Base-by-base conservation (phyloP, 2,329 filamentous ascomycete genomes). In the Colletotrichum gigasporum region DNA sequence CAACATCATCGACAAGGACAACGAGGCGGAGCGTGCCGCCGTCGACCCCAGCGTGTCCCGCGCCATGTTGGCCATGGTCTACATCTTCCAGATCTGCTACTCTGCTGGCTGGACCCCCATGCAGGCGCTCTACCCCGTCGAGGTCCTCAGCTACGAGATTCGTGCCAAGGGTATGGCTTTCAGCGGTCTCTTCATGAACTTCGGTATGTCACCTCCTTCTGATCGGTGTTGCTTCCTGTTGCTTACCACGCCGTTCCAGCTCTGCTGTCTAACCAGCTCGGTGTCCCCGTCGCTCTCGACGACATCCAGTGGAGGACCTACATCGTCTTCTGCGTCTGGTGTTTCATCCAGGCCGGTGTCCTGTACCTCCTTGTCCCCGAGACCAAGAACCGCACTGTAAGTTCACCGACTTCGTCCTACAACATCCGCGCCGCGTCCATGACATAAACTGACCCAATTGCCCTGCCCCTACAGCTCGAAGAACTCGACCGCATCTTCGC, bases 151-250 rank as follows among this genome's bases (percentile, higher is more conserved):
- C 14, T 85, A 83, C 67, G 83, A 86, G 70, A 84, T 83, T 69
- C 79, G 84, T 54, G 84, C 83, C 53, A 86, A 86, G 75, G 84
- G 84, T 12, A 85, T 86, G 82, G 83, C 82, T 2, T 81, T 85
- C 68, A 80, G 51, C 42, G 53, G 53, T 20, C 44, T 48, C 16
- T 61, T 61, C 34, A 61, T 47, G 32, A 61, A 47, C 37, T 52
- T 42, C 5, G 56, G 56, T 59, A 44, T 4, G 55, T 57, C 1
- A 14, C 24, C 5, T 7, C 14, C 4, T 16, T 18, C 12, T 6
- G 3, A 28, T 18, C 2, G 14, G 7, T 5, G 9, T 12, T 10
- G 22, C 14, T 16, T n/a, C 5, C 5, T 9, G 9, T 24, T 28
- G 22, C 71, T 71, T 80, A 74, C 53, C 73, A 78, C 64, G 79